Base-by-base conservation (phyloP, 192 early-diverging fungal genomes). In the Gaertneriomyces semiglobifer region DNA sequence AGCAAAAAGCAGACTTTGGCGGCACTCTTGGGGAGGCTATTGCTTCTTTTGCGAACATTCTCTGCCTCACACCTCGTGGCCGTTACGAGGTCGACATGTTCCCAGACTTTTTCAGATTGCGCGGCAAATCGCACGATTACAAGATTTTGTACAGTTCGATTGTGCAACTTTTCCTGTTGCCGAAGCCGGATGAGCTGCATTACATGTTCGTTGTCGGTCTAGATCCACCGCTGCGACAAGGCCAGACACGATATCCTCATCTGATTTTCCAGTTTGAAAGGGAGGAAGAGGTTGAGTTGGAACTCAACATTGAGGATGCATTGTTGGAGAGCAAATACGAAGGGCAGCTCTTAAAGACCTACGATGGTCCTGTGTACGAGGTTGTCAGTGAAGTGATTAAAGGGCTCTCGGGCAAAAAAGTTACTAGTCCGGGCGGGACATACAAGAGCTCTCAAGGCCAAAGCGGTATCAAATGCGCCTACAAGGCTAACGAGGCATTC, bases 111-210 rank as follows among this genome's bases (percentile, higher is more conserved):
- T 77, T 99, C 69, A 92, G 96, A 47, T 82, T 99, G 48, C 93
- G 94, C 42, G 96, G 96, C 65, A 96, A 96, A 74, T 92, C 95
- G 1, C 93, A 97, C 84, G 96, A 99, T 73, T 99, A 97, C 85
- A 93, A 95, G 79, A 90, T 99, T 63, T 79, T 88, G 47, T 96
- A 94, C 80, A 85, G 79, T 41, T 89, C 82, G 57, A 88, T 99
- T 38, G 85, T 86, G 67, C 85, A 88, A 56, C 63, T 99, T 62
- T 94, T 95, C 63, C 77, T 96, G 67, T 80, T 99, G 14, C 88
- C 90, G 7, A 97, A 97, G 79, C 92, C 93, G 6, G 93, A 96
- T 66, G 94, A 94, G 65, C 72, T 93, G 48, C 94, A 96, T 69
- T 90, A 86, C 45, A 82, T 93, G 80, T 93, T 98, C 75, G 88